Evolutionary conservation across 148 eudicot genomes (phyloP), one percentile per base, ranked within the genome.

Genomic region (Camellia granthamiana): DNA sequence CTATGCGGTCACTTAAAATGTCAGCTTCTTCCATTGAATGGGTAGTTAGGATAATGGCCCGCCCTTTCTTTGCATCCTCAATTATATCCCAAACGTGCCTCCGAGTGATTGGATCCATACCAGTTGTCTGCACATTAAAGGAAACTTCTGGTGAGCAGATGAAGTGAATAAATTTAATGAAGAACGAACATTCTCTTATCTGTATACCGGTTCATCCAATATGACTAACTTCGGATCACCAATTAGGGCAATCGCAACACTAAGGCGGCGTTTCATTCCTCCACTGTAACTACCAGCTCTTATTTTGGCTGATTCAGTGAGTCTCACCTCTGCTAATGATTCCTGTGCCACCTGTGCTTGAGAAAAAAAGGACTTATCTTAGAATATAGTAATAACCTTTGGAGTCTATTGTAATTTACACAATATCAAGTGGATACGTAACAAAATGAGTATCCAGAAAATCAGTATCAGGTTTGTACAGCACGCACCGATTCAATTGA

Each of bases 21-120:
- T 95, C 97, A 21, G 98, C 98, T 86, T 95, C 98, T 87, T 93
- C 98, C 98, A 93, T 95, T 10, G 98, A 95, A 79, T 95, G 98
- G 76, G 98, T 95, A 15, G 98, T 93, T 41, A 95, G 85, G 73
- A 95, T 82, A 49, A 95, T 87, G 12, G 94, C 93, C 58, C 97
- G 86, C 56, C 96, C 98, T 81, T 80, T 90, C 80, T 95, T 95
- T 77, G 98, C 95, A 72, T 89, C 80, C 78, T 91, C 98, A 81
- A 95, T 95, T 68, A 95, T 92, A 88, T 95, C 98, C 98, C 95
- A 95, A 42, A 93, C 94, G 75, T 91, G 96, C 77, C 98, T 90
- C 78, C 97, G 81, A 79, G 93, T 93, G 56, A 95, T 88, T 47
- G 97, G 97, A 88, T 93, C 98, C 98, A 95, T 95, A 18, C 98